phyloP scores from a whole-genome alignment of 192 early-diverging fungal species.

The Geranomyces variabilis region DNA sequence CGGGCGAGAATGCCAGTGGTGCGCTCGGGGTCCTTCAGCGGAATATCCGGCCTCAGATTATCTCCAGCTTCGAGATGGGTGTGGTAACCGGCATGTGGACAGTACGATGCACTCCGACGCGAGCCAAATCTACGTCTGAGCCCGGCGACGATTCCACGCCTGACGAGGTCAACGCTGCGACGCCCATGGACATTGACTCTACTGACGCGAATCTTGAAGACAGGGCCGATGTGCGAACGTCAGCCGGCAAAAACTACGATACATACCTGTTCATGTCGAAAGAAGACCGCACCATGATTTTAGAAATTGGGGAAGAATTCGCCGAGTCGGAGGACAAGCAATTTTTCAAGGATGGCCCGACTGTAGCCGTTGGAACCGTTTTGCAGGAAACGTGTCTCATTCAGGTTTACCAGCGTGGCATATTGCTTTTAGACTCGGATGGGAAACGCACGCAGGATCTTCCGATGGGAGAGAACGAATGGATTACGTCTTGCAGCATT shows the following conservation, averaged over 20 bases:
- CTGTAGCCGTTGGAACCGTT: conserved; percentile 75
- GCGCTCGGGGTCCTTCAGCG: conserved; percentile 63
- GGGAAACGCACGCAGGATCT: conserved; percentile 59
- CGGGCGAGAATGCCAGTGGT: conserved; percentile 60
- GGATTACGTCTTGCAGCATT: conserved; percentile 74
- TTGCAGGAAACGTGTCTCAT: conserved; percentile 74
- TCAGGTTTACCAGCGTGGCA: conserved; percentile 78
- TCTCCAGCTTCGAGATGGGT: conserved; percentile 57
- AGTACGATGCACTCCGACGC: conserved; percentile 52
- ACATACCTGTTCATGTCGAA: conserved; percentile 64
- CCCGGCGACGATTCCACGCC: too few species aligned
- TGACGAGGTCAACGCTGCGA: too few species aligned
- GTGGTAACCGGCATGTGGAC: conserved; percentile 71
- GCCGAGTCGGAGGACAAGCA: conserved; percentile 73
- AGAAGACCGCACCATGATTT: conserved; percentile 66
- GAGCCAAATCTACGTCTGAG: background rate
- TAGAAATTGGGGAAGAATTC: conserved; percentile 82
- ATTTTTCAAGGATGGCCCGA: conserved; percentile 76
- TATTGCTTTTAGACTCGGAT: conserved; percentile 72
- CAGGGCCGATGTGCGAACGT: background rate
- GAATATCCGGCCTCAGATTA: conserved; percentile 63
- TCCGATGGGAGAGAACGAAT: conserved; percentile 45
- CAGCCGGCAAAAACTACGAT: background rate
- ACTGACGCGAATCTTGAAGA: background rate
- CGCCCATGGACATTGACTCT: background rate